Conservation (phyloP, 108 stramenopile species). For the Fragilariopsis cylindrus region DNA sequence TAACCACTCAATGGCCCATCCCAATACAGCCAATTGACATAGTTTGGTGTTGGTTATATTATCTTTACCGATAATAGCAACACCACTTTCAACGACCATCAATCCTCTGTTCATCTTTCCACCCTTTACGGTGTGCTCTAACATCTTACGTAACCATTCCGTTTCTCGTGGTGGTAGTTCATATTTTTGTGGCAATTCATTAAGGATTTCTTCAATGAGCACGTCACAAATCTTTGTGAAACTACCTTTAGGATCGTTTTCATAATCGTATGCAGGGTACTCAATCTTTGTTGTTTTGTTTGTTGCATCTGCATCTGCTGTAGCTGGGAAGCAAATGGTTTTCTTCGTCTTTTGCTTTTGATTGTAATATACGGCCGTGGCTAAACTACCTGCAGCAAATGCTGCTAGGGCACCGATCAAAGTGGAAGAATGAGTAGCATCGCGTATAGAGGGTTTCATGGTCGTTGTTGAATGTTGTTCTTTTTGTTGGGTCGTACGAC, state of each 20-base stretch:
- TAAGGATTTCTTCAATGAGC: slow-evolving; percentile 56
- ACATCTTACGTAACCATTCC: slow-evolving; percentile 67
- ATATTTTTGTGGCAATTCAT: slow-evolving; percentile 60
- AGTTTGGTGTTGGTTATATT: slow-evolving; percentile 43
- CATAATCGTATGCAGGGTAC: slow-evolving; percentile 31
- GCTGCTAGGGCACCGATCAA: slow-evolving; percentile 16
- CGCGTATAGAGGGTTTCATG: not conserved
- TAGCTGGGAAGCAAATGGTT: slow-evolving; percentile 24
- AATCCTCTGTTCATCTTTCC: slow-evolving; percentile 95
- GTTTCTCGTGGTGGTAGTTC: slow-evolving; percentile 61
- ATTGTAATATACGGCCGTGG: slow-evolving; percentile 25
- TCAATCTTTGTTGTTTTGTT: slow-evolving; percentile 3
- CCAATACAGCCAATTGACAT: slow-evolving; percentile 62
- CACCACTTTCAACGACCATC: slow-evolving; percentile 64
- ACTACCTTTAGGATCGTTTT: slow-evolving; percentile 41
- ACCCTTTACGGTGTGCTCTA: slow-evolving; percentile 92
- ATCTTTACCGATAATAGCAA: slow-evolving; percentile 13
- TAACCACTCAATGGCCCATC: slow-evolving; percentile 96
- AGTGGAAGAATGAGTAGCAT: not conserved
- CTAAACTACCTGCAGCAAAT: slow-evolving; percentile 32
- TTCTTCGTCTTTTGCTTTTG: not conserved
- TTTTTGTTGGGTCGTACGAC: too few relatives aligned
- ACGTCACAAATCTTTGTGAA: slow-evolving; percentile 60
- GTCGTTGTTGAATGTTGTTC: not conserved
- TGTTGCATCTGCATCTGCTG: not conserved